Base-by-base conservation (phyloP, 2,329 filamentous ascomycete genomes). In the Salinomyces thailandicus region DNA sequence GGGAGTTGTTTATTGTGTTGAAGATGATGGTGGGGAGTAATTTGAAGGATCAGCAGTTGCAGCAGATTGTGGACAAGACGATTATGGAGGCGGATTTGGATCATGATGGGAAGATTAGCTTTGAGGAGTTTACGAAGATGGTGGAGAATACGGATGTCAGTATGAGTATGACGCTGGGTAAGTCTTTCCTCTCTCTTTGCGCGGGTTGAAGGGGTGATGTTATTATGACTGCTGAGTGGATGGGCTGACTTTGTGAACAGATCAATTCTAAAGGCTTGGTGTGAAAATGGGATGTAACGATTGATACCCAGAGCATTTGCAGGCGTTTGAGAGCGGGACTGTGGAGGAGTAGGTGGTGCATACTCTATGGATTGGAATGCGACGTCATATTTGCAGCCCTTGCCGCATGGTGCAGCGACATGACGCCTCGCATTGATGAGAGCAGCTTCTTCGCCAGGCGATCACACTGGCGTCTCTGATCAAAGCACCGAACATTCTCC, bases 11-110 rank as follows among this genome's bases (percentile, higher is more conserved):
- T 63, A 96, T 98, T 55, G 91, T 98, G 57, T 73, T 98, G 55
- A 98, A 98, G 81, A 98, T 98, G 91, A 98, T 98, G 91, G 91
- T 98, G 35, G 91, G 91, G 42, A 95, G 84, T 69, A 98, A 98
- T 64, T 69, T 98, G 57, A 98, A 98, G 73, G 91, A 98, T 62
- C 85, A 95, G 66, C 91, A 98, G 68, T 68, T 98, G 60, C 91
- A 98, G 69, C 91, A 78, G 76, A 98, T 98, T 60, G 91, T 98
- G 51, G 91, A 98, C 70, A 98, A 98, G 77, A 98, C 91, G 42
- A 96, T 98, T 61, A 96, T 96, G 91, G 91, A 98, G 69, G 91
- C 91, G 33, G 91, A 98, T 63, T 73, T 87, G 51, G 91, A 98
- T 64, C 79, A 79, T 43, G 91, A 98, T 62, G 91, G 91, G 55